Percentiles rank a stretch among this genome's conserved stretches.
phyloP scores from a whole-genome alignment of 176 grass and related monocot genomes.

The Saccharum officinarum region DNA sequence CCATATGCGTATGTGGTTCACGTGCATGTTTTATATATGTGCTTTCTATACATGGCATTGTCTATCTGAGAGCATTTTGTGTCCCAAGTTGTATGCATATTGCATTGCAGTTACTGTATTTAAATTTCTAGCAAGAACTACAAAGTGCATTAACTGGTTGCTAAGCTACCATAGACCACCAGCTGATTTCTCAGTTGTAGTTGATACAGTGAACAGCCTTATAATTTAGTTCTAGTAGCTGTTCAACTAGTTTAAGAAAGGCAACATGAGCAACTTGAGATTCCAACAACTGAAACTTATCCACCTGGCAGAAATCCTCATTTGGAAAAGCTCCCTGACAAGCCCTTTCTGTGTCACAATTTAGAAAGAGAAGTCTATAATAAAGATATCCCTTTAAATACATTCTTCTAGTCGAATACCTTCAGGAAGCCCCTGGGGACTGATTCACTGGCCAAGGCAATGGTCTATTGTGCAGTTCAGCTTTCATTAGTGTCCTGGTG shows the following conservation, averaged over 20 bases:
- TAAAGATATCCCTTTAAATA: neutral
- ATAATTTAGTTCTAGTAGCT: conserved; percentile 3
- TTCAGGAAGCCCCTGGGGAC: neutral
- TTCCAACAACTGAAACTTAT: neutral
- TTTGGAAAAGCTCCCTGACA: neutral
- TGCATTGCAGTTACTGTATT: conserved; percentile 1
- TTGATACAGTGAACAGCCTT: neutral
- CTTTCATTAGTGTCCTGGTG: conserved; percentile 18
- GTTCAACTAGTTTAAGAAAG: neutral
- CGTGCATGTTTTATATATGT: conserved; percentile 8
- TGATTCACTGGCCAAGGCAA: conserved; percentile 12
- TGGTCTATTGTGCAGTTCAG: conserved; percentile 7
- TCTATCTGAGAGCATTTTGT: conserved; percentile 8
- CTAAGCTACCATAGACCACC: neutral
- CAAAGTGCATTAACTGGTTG: neutral
- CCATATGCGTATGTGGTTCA: neutral
- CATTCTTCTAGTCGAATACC: neutral
- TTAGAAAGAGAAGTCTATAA: neutral
- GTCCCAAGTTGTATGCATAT: conserved; percentile 5
- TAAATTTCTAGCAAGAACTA: neutral
- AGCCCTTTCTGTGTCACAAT: neutral
- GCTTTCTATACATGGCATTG: conserved; percentile 7
- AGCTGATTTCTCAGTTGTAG: neutral
- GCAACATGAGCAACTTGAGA: neutral
- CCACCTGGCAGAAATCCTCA: neutral